A percentile compares a stretch with the other conserved stretches of the same genome.
Evolutionary conservation across 1,139 yeast species (phyloP).

Genomic region (Kazachstania sp.): DNA sequence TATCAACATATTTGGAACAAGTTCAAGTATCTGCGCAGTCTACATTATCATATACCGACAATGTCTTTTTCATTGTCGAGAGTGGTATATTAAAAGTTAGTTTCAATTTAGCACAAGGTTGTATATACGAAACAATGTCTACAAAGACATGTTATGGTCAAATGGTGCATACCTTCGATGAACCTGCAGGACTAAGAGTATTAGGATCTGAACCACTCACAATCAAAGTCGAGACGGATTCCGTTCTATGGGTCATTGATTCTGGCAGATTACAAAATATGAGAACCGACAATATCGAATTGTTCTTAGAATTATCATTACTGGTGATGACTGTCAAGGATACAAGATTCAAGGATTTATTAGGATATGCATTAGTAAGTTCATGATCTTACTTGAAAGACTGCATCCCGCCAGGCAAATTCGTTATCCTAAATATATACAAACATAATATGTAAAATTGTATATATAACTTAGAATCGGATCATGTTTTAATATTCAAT

Average conservation of each 20-base stretch:
- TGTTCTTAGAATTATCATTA: constrained; percentile 61
- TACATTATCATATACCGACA: constrained; percentile 17
- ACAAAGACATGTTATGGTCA: constrained; percentile 88
- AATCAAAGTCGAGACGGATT: constrained; percentile 41
- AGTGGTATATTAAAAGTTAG: constrained; percentile 65
- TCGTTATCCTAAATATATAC: too few species aligned
- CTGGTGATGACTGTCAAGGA: constrained; percentile 59
- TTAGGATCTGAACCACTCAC: constrained; percentile 16
- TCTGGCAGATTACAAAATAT: constrained; percentile 39
- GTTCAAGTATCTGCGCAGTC: constrained; percentile 16
- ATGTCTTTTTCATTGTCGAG: constrained; percentile 62
- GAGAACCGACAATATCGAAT: constrained; percentile 34
- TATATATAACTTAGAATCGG: too few species aligned
- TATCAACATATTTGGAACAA: constrained; percentile 23
- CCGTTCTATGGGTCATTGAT: constrained; percentile 67
- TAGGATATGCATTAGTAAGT: constrained; percentile 61
- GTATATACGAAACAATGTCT: constrained; percentile 64
- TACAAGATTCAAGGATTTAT: constrained; percentile 64
- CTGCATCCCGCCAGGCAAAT: too few species aligned
- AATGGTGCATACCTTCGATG: constrained; percentile 16
- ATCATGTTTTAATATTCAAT: too few species aligned
- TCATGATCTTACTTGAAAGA: constrained; percentile 18
- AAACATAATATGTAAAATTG: too few species aligned
- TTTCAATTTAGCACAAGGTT: constrained; percentile 46
- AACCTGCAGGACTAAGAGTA: neutral